phyloP scores from a whole-genome alignment of 768 basidiomycete species.

The Hirschioporus abietinus region DNA sequence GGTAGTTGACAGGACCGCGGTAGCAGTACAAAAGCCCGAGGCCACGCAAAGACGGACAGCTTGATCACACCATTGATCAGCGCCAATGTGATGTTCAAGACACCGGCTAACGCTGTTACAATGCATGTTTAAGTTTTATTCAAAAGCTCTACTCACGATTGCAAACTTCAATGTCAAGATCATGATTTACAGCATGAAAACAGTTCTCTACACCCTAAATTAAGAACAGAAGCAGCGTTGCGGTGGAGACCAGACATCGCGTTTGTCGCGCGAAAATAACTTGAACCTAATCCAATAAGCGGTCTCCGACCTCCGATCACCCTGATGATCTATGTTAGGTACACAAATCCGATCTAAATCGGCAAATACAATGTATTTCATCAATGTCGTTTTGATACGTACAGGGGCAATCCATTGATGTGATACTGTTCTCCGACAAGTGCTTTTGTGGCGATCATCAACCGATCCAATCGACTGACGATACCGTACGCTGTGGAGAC shows the following conservation, averaged over 20 bases:
- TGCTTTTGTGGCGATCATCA: conserved; percentile 82
- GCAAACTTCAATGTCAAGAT: background rate
- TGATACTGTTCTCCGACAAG: conserved; percentile 85
- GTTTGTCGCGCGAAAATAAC: no score
- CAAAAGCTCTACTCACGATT: background rate
- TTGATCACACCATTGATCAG: background rate
- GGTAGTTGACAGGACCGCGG: background rate
- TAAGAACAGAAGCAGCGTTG: background rate
- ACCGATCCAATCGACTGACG: conserved; percentile 62
- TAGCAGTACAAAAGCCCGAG: background rate
- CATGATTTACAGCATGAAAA: background rate
- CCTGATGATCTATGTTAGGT: background rate
- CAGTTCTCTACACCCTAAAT: background rate
- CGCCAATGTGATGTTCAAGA: background rate
- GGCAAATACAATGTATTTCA: background rate
- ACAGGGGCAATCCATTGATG: conserved; percentile 46
- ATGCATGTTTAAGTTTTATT: background rate
- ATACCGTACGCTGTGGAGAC: conserved; percentile 65
- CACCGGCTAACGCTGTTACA: background rate
- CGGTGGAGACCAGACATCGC: background rate
- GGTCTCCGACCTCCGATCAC: background rate
- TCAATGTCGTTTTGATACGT: background rate
- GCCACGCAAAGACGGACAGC: background rate
- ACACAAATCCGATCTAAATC: background rate
- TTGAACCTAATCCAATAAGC: background rate